phyloP scores from a whole-genome alignment of 2,329 filamentous ascomycete species.

The Fusarium nematophilum region DNA sequence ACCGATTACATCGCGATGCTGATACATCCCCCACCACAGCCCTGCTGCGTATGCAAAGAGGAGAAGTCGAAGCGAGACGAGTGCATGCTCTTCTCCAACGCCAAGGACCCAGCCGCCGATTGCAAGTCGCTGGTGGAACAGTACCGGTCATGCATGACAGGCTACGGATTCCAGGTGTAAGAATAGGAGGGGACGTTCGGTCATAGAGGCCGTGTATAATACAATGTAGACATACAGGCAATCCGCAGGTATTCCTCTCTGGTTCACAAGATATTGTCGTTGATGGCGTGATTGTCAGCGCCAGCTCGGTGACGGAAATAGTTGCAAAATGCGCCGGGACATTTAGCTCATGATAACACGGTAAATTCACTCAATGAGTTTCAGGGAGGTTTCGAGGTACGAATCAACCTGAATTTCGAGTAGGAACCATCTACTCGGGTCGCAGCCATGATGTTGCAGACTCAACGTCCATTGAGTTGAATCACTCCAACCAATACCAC shows the following conservation, averaged over 20 bases:
- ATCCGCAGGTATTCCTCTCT: constrained; percentile 40
- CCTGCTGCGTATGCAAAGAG: constrained; percentile 97
- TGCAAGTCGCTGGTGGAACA: constrained; percentile 85
- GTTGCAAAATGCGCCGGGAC: background rate
- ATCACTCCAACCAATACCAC: background rate
- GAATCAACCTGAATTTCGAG: too few relatives aligned
- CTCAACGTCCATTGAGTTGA: background rate
- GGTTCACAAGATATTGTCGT: background rate
- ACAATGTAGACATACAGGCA: constrained; percentile 41
- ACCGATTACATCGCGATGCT: constrained; percentile 33
- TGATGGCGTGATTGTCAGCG: constrained; percentile 37
- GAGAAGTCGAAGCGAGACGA: constrained; percentile 94
- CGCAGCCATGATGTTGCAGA: too few relatives aligned
- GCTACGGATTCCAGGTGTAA: constrained; percentile 85
- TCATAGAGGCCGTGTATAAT: constrained; percentile 38
- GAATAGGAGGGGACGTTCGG: constrained; percentile 7
- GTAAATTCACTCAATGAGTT: background rate
- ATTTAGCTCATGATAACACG: background rate
- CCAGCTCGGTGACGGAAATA: background rate
- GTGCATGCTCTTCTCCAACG: constrained; percentile 97
- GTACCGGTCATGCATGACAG: constrained; percentile 92
- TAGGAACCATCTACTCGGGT: too few relatives aligned
- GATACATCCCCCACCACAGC: constrained; percentile 62
- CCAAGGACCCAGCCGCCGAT: constrained; percentile 83
- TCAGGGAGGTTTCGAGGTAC: too few relatives aligned